phyloP scores from a whole-genome alignment of 495 filamentous ascomycete genomes.

The Xylaria telfairii region DNA sequence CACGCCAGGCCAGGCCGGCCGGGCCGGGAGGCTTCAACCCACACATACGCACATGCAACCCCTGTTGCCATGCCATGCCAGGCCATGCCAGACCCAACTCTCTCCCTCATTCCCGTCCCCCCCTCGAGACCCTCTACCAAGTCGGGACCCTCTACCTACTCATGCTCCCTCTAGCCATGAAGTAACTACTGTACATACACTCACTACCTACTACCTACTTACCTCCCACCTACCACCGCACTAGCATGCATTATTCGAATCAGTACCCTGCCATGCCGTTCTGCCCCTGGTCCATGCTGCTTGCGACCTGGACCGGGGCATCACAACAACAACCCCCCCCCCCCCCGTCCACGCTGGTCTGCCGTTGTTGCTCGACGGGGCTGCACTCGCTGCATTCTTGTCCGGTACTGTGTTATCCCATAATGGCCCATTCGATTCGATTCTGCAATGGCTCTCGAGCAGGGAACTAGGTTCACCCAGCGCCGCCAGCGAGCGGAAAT shows the following conservation, averaged over 20 bases:
- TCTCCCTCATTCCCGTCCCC: neutral
- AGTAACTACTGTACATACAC: neutral
- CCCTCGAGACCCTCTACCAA: neutral
- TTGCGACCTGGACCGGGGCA: conserved; percentile 11
- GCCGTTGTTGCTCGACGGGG: conserved; percentile 8
- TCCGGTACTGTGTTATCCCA: conserved; percentile 8
- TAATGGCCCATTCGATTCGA: neutral
- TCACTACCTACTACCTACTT: neutral
- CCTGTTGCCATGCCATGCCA: conserved; percentile 12
- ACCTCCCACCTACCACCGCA: neutral
- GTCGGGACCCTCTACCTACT: neutral
- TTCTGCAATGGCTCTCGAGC: conserved; percentile 13
- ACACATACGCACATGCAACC: conserved; percentile 13
- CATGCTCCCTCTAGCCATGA: neutral
- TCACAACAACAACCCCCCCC: no score
- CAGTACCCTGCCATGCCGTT: conserved; percentile 13
- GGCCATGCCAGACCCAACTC: neutral
- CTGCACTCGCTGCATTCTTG: neutral
- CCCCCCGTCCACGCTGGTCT: conserved; percentile 11
- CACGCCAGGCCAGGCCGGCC: conserved; percentile 16
- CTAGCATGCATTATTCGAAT: conserved; percentile 23
- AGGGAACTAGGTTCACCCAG: conserved; percentile 20
- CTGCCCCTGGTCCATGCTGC: conserved; percentile 16
- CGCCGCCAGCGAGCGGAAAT: conserved; percentile 15
- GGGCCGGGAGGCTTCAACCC: conserved; percentile 14